Base-by-base conservation (phyloP, 176 grass and related monocot genomes). In the Carex pumila region DNA sequence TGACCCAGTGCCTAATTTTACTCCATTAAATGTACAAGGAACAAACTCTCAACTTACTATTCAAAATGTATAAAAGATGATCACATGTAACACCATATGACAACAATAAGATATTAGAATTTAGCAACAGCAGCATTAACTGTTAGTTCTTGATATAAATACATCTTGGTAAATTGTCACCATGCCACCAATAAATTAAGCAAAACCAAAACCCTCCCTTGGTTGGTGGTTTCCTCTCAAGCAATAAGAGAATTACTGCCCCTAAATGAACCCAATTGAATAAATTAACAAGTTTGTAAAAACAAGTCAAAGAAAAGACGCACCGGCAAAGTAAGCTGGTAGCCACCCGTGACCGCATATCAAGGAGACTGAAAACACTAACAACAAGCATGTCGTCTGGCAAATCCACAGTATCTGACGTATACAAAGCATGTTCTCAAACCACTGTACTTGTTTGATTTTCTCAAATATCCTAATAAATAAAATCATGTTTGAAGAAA, bases 351-450 rank as follows among this genome's bases (percentile, higher is more conserved):
- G 95, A 94, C 68, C 65, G 91, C 17, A 91, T 87, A 79, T 94
- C 95, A 60, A 98, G 86, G 79, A 91, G 94, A 84, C 86, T 86
- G 84, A 98, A 94, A 61, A 98, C 84, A 82, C 94, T 91, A 56
- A 91, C 53, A 87, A 98, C 53, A 87, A 98, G 95, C 17, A 94
- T 82, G 70, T 98, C 92, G 34, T 89, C 39, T 64, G 92, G 89
- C 87, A 98, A 85, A 59, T 91, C 55, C 12, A 67, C 62, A 32
- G 72, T 84, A 90, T 66, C 95, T 97, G 82, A 65, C 30, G 82
- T 69, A 76, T 41, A 65, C 12, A 61, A 37, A 56, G 69, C 52
- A 6, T 15, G 61, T 75, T 74, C 45, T 63, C n/a, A 50, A 34
- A 34, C 17, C 0, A 54, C 45, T 54, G 54, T 53, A 54, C 0